A percentile compares a stretch with the other conserved stretches of the same genome.
Evolutionary conservation across 306 rosid genomes (phyloP).

Genomic region (Adenanthera pavonina): DNA sequence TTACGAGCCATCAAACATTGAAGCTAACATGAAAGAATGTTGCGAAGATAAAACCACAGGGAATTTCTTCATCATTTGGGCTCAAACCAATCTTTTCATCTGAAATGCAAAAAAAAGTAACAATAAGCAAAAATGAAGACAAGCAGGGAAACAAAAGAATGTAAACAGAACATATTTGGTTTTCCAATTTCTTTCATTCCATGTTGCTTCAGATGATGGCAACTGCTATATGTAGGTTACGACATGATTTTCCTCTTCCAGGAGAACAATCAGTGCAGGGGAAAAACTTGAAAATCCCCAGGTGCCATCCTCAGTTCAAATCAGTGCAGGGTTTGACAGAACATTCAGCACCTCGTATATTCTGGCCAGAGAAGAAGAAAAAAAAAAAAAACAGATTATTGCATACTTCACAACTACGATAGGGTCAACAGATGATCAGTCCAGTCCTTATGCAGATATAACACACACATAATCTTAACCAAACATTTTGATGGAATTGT

Average conservation of each 20-base stretch:
- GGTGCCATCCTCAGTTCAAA: not conserved
- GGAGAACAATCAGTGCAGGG: no score
- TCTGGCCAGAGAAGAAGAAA: no score
- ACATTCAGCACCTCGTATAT: not conserved
- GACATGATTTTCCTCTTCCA: no score
- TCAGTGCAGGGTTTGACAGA: not conserved
- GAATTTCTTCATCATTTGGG: constrained; percentile 92
- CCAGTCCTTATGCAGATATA: not conserved
- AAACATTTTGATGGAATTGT: constrained; percentile 33
- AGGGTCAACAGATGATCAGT: not conserved
- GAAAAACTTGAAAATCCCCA: no score
- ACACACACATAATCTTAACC: not conserved
- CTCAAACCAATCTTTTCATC: constrained; percentile 91
- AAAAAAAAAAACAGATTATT: not conserved
- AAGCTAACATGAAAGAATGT: constrained; percentile 85
- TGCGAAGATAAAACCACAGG: constrained; percentile 90
- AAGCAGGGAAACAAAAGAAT: constrained; percentile 18
- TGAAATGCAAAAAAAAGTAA: constrained; percentile 42
- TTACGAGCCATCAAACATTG: constrained; percentile 83
- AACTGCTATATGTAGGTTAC: not conserved
- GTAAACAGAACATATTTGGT: not conserved
- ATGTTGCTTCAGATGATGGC: not conserved
- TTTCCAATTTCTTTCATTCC: not conserved
- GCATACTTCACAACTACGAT: not conserved
- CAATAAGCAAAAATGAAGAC: constrained; percentile 24